Evolutionary conservation across 1,284 basidiomycete genomes (phyloP).

Genomic region (Schizophyllum amplum): DNA sequence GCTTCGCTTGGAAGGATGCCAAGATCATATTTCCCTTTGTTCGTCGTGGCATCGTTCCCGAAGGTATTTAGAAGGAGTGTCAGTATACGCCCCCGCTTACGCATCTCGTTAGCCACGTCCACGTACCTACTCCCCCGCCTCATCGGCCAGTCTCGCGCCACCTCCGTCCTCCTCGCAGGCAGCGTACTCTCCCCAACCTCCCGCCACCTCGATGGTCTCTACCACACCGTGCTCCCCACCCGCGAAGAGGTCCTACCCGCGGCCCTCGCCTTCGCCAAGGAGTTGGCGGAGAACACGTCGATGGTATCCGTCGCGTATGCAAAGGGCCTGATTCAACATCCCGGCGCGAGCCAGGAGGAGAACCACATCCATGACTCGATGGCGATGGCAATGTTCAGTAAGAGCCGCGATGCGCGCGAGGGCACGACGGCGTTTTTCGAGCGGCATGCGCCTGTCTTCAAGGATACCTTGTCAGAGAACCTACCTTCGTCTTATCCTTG

Average conservation of each 20-base stretch:
- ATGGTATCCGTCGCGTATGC: constrained; percentile 40
- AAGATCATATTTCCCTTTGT: constrained; percentile 49
- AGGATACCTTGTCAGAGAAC: constrained; percentile 32
- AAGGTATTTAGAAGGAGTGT: constrained; percentile 27
- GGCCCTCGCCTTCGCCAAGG: constrained; percentile 41
- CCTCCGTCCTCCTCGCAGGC: constrained; percentile 42
- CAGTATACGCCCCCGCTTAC: neutral
- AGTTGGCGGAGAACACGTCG: constrained; percentile 43
- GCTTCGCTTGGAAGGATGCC: constrained; percentile 45
- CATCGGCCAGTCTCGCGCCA: constrained; percentile 42
- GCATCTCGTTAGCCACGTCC: constrained; percentile 32
- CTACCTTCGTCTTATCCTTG: constrained; percentile 39
- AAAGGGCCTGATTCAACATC: constrained; percentile 43
- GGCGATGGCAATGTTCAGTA: constrained; percentile 32
- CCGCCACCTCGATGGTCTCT: constrained; percentile 34
- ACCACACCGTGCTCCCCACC: constrained; percentile 36
- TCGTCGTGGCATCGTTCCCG: constrained; percentile 43
- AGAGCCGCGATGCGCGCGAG: constrained; percentile 35
- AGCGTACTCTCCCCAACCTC: constrained; percentile 36
- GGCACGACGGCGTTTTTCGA: constrained; percentile 43
- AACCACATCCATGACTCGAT: constrained; percentile 47
- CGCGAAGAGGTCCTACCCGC: constrained; percentile 44
- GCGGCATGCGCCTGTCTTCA: constrained; percentile 34
- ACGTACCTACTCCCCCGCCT: constrained; percentile 46
- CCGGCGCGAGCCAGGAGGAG: constrained; percentile 40